Conservation (phyloP, 1,284 basidiomycete genomes). For the Coniferiporia sulphurascens region DNA sequence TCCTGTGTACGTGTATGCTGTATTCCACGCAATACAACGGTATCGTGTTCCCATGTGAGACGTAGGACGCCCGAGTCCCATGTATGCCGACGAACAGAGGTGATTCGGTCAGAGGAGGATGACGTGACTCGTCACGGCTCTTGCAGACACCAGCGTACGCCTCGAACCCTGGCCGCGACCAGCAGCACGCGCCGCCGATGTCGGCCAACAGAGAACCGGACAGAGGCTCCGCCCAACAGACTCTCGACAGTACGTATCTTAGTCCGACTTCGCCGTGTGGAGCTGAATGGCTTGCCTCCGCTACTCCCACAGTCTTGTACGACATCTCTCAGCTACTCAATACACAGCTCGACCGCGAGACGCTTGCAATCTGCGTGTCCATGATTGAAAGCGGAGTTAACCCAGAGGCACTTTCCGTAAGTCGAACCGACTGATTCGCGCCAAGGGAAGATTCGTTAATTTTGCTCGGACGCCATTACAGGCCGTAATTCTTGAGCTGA, state of each 20-base stretch:
- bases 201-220: conserved; percentile 46
- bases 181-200: not conserved
- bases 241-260: conserved; percentile 63
- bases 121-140: not conserved
- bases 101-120: too few species aligned
- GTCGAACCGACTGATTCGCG: conserved; percentile 26
- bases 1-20: too few species aligned
- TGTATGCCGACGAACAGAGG: too few species aligned
- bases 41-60: too few species aligned
- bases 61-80: too few species aligned
- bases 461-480: conserved; percentile 26
- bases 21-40: too few species aligned
- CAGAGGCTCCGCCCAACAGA: conserved; percentile 70
- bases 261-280: not conserved
- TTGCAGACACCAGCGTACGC: not conserved
- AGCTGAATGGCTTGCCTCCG: not conserved
- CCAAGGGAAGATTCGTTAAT: not conserved
- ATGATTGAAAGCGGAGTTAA: conserved; percentile 85
- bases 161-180: too few species aligned
- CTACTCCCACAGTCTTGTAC: conserved; percentile 51
- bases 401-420: conserved; percentile 79
- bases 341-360: conserved; percentile 77
- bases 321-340: conserved; percentile 82
- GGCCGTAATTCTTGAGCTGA: conserved; percentile 73
- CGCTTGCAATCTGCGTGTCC: conserved; percentile 74